Conservation (phyloP, 2,329 filamentous ascomycete species). For the Botrytis pseudocinerea region DNA sequence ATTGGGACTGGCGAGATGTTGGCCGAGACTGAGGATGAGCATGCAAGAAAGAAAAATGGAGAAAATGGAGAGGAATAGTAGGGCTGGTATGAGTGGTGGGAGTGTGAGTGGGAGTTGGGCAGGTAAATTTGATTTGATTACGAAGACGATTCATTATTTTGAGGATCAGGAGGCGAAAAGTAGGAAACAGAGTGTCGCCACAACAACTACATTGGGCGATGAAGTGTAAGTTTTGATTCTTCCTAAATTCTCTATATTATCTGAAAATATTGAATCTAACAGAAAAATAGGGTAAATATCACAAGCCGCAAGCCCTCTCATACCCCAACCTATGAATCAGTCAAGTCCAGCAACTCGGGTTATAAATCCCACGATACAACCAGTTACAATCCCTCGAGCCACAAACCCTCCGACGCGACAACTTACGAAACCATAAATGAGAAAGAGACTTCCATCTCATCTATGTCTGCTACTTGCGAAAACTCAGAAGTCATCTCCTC, state of each 20-base stretch:
- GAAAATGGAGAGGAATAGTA: conserved; percentile 12
- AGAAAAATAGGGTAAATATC: background rate
- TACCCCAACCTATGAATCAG: background rate
- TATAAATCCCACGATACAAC: background rate
- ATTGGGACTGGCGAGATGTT: conserved; percentile 33
- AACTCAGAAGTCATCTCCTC: background rate
- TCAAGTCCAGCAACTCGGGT: background rate
- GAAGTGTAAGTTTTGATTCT: conserved; percentile 8
- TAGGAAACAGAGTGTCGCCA: conserved; percentile 19
- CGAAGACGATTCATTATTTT: conserved; percentile 33
- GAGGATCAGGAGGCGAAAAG: conserved; percentile 27
- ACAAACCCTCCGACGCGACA: background rate
- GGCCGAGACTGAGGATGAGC: conserved; percentile 30
- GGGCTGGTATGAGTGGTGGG: background rate
- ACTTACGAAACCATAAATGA: background rate
- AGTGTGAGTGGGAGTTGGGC: conserved; percentile 14
- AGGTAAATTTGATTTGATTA: conserved; percentile 33
- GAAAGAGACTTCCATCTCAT: background rate
- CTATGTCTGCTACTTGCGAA: background rate
- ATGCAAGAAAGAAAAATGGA: conserved; percentile 20
- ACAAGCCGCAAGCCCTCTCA: background rate
- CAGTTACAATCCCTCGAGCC: background rate
- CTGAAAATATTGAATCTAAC: background rate
- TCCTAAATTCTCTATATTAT: background rate
- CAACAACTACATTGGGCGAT: conserved; percentile 1